These are phyloP conservation scores for Metschnikowia kunwiensis DNA, from an alignment of 805 yeast genomes.

Conservation along the genomic window DNA sequence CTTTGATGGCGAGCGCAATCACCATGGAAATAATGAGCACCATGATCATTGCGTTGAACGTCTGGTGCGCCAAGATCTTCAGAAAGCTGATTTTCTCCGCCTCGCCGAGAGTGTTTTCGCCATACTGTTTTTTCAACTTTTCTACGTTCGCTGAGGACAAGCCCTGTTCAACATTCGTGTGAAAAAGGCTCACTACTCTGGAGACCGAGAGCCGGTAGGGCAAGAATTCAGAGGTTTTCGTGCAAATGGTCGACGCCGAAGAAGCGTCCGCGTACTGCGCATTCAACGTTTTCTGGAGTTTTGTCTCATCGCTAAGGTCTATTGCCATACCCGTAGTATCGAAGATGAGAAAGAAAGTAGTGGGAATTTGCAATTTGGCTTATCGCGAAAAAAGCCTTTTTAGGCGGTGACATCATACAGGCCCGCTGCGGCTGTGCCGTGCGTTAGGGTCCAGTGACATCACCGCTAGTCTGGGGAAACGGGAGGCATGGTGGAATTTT, in stretches of 20 bases:
- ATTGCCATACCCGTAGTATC: neutral
- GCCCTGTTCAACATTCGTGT: conserved; percentile 50
- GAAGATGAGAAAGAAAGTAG: neutral
- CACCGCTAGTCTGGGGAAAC: no score
- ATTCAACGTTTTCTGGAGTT: neutral
- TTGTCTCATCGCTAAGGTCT: neutral
- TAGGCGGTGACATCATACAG: no score
- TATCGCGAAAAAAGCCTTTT: no score
- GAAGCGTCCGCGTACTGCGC: conserved; percentile 9
- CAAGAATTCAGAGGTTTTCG: conserved; percentile 10
- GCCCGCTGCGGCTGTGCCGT: no score
- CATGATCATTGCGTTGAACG: conserved; percentile 75
- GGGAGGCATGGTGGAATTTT: no score
- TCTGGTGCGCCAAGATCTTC: conserved; percentile 59
- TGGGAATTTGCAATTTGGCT: no score
- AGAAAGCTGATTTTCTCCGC: conserved; percentile 52
- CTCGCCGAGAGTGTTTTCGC: conserved; percentile 61
- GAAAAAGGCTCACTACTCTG: conserved; percentile 35
- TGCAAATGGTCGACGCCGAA: conserved; percentile 11
- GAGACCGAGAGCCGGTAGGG: conserved; percentile 35
- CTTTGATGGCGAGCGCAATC: conserved; percentile 68
- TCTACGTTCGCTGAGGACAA: conserved; percentile 29
- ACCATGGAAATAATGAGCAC: conserved; percentile 68
- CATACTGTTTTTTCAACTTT: conserved; percentile 34
- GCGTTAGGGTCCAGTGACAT: no score